Evolutionary conservation across 495 filamentous ascomycete genomes (phyloP).

Genomic region (Tricharina praecox): DNA sequence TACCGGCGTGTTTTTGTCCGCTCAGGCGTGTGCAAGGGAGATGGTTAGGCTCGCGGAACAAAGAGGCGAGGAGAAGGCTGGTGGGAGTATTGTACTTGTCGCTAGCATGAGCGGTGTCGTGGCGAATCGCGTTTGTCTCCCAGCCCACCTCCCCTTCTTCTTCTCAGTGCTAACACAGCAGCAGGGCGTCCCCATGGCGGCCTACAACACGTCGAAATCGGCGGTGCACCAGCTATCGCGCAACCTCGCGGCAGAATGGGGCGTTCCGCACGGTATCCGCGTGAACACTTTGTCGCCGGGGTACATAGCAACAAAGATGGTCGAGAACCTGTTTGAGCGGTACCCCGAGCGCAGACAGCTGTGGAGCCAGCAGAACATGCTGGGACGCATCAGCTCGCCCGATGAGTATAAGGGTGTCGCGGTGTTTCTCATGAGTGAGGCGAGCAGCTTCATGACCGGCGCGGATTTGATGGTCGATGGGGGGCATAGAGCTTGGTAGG

Average conservation of each 20-base stretch:
- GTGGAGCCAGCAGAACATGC: slow-evolving; percentile 83
- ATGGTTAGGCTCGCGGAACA: slow-evolving; percentile 50
- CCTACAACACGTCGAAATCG: slow-evolving; percentile 84
- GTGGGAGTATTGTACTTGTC: slow-evolving; percentile 40
- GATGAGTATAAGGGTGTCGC: slow-evolving; percentile 64
- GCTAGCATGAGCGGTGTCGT: slow-evolving; percentile 67
- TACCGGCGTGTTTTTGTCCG: slow-evolving; percentile 60
- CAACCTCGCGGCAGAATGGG: slow-evolving; percentile 78
- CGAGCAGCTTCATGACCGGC: slow-evolving; percentile 78
- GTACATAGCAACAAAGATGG: slow-evolving; percentile 90
- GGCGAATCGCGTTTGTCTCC: slow-evolving; percentile 38
- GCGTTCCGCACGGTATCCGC: slow-evolving; percentile 56
- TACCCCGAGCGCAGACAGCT: slow-evolving; percentile 53
- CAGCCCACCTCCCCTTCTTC: too few relatives aligned
- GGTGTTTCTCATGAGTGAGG: slow-evolving; percentile 71
- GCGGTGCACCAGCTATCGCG: slow-evolving; percentile 68
- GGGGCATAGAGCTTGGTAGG: slow-evolving; percentile 66
- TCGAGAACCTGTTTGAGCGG: slow-evolving; percentile 55
- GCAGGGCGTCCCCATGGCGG: slow-evolving; percentile 1
- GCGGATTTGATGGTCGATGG: slow-evolving; percentile 67
- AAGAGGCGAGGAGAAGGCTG: background rate
- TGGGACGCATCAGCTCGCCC: slow-evolving; percentile 59
- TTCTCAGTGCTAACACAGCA: background rate
- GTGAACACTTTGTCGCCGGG: slow-evolving; percentile 92
- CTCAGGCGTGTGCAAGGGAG: slow-evolving; percentile 51